A percentile compares a stretch with the other conserved stretches of the same genome.
These are phyloP conservation scores for Sphagnum contortum DNA, from an alignment of 225 moss, liverwort and hornwort species.

Conservation along the genomic window DNA sequence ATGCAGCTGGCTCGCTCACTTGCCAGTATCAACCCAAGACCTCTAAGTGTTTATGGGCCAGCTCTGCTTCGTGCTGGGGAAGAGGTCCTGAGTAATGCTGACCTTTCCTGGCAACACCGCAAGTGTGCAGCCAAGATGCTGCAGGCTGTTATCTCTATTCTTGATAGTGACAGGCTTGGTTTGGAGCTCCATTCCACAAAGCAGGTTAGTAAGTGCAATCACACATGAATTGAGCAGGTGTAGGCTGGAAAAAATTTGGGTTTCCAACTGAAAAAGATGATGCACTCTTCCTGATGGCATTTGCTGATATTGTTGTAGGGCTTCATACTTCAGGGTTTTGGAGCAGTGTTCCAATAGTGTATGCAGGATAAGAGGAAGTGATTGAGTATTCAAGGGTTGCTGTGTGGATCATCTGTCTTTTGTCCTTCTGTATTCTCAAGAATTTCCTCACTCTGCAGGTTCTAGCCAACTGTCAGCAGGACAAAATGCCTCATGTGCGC, in stretches of 20 bases:
- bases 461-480: conserved; percentile 65
- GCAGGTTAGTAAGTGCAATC: conserved; percentile 14
- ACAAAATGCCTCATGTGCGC: conserved; percentile 72
- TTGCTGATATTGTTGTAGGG: neutral
- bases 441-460: conserved; percentile 17
- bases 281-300: neutral
- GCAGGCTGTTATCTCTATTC: conserved; percentile 55
- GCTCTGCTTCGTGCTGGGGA: conserved; percentile 38
- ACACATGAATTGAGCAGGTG: neutral
- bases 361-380: too few species aligned
- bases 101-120: conserved; percentile 68
- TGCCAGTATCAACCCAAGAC: conserved; percentile 38
- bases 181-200: conserved; percentile 40
- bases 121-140: conserved; percentile 65
- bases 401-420: too few species aligned
- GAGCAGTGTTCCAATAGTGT: too few species aligned
- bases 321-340: neutral
- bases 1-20: conserved; percentile 63
- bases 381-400: too few species aligned
- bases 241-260: too few species aligned
- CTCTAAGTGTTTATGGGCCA: conserved; percentile 37
- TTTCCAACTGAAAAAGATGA: too few species aligned
- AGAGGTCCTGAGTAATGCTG: conserved; percentile 35
- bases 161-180: conserved; percentile 47
- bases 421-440: neutral